Evolutionary conservation across 257 asterid genomes (phyloP), one percentile per base, ranked within the genome.

Genomic region (Osmanthus fragrans): DNA sequence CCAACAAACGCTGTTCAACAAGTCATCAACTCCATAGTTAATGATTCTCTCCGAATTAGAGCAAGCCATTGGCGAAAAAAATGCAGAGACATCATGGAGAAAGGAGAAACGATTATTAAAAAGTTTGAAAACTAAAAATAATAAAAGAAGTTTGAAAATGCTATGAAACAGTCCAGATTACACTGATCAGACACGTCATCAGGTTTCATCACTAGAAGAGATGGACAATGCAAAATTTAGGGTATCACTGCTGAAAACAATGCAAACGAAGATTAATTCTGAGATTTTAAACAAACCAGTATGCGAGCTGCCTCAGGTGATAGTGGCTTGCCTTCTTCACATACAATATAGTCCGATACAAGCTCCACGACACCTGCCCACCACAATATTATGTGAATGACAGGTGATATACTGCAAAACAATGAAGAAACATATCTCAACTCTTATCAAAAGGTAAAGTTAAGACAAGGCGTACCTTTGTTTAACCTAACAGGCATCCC

Each of bases 401-500:
- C 8, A 1, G 1, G 32, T 21, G 32, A 21, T 19, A 8, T 16
- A 7, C 37, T 33, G 72, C 80, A 76, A 79, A 66, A 72, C 69
- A 47, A 36, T 25, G 67, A 15, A 76, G 45, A 39, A 25, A 23
- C 68, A 23, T 5, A 5, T 70, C 63, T 23, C 11, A 12, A 13
- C 10, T 23, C 49, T 21, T 49, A 65, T 11, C 33, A 60, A 9
- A 9, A 23, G 16, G 27, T 4, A 16, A 36, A 70, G 49, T 30
- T 12, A 60, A 69, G 10, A 36, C 27, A 19, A 9, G 71, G 15
- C 77, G 40, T 60, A 92, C 97, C 97, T 84, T 87, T 93, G 87
- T 92, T 92, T 80, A 96, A 84, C 64, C 97, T 90, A 51, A 96
- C 99, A 42, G 99, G 99, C 99, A 96, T 89, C 49, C 97, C 97